Base-by-base conservation (phyloP, 306 rosid genomes). In the Inga leiocalycina region DNA sequence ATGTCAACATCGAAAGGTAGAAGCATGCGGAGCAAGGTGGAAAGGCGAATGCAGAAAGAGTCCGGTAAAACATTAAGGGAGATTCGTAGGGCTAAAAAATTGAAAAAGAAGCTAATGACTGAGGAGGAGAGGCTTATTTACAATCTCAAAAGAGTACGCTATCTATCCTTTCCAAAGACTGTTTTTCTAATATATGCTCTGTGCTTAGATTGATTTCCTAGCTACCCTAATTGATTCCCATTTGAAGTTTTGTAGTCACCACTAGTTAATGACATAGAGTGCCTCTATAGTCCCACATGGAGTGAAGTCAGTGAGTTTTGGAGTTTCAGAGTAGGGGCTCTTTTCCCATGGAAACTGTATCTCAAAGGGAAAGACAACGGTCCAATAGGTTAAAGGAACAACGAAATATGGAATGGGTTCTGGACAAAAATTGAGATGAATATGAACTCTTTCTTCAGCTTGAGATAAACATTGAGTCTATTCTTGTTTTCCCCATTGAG, bases 1-100 rank as follows among this genome's bases (percentile, higher is more conserved):
- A 91, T 96, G 98, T 96, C 98, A 9, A 93, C 93, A 12, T 85
- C 93, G 2, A 95, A 76, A 81, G 97, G 98, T 79, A 90, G 94
- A 80, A 94, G 97, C 81, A 96, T 94, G 95, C 89, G 99, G 73
- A 93, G 98, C 90, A 94, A 91, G 88, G 99, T 96, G 70, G 99
- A 91, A 81, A 92, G 84, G 78, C 86, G 98, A 83, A 91, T 96
- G 97, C 89, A 90, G 85, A 96, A 90, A 82, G 99, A 96, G 81
- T 88, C 97, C 2, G 99, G 99, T 61, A 96, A 90, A 86, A 96
- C 99, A 46, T 76, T 91, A 16, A 91, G 98, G 85, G 99, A 93
- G 89, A 86, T 91, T 39, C 93, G 97, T 51, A 86, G 95, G 75
- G 99, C 99, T 43, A 91, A 91, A 54, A 94, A 92, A 77, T 77